Base-by-base conservation (phyloP, 2,329 filamentous ascomycete genomes). In the Colletotrichum sp. region DNA sequence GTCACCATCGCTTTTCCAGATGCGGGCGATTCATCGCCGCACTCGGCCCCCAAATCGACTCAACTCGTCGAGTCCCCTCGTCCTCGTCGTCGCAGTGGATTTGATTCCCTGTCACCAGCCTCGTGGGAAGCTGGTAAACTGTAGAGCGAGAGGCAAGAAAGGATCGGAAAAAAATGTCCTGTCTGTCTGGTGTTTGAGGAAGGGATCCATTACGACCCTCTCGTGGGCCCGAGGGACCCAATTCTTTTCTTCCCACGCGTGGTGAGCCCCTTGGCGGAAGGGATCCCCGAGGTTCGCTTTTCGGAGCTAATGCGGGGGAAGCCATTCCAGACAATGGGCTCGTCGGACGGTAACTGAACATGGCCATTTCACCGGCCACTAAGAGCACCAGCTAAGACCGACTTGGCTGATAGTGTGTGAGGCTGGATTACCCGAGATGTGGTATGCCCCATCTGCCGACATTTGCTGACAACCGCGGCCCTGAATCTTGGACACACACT, bases 41-140 rank as follows among this genome's bases (percentile, higher is more conserved):
- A 48, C 9, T 30, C 48, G 73, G 64, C 70, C 64, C 52, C 70
- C 73, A 62, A 65, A 55, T 65, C 48, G 36, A 62, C 67, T 52
- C 67, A 52, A 70, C 27, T 25, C n/a, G 39, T 62, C 67, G 39
- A 34, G 18, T 18, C 9, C 67, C 30, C 34, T 66, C 39, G 27
- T 61, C 10, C 2, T 62, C 30, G 6, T 27, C 52, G 28, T 65
- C 15, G 22, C n/a, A 43, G 48, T 73, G 73, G 64, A 61, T 65
- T 34, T 58, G 6, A n/a, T 68, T 32, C 73, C 73, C 48, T 75
- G 70, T 62, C 32, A 22, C 15, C 34, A 18, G 15, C 73, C 70
- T 68, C 70, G 73, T 75, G 73, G 73, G 70, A 75, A 69, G 70
- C 70, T 55, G 70, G 73, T 52, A 39, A 52, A 52, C 43, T 52